phyloP scores from a whole-genome alignment of 495 filamentous ascomycete genomes.

The Aspergillus mulundensis region DNA sequence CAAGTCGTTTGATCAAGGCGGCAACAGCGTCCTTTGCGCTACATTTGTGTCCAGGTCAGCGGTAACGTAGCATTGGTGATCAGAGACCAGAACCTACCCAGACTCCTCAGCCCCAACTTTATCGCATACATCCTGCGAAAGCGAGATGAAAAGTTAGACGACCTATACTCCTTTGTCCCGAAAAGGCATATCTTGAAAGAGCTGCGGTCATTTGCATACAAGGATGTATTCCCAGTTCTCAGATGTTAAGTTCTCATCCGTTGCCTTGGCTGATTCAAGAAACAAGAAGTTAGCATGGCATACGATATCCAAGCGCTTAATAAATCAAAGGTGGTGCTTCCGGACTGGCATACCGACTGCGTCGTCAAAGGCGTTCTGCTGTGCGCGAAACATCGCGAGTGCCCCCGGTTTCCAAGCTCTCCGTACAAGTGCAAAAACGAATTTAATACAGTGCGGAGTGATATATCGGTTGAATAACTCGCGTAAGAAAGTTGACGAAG shows the following conservation, averaged over 20 bases:
- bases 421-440: not conserved
- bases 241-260: slow-evolving; percentile 94
- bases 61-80: slow-evolving; percentile 2
- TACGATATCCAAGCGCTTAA: not conserved
- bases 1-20: slow-evolving; percentile 90
- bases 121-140: slow-evolving; percentile 82
- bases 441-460: not conserved
- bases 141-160: slow-evolving; percentile 16
- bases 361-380: slow-evolving; percentile 77
- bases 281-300: slow-evolving; percentile 21
- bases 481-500: not conserved
- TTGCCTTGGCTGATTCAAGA: slow-evolving; percentile 77
- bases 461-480: not conserved
- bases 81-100: slow-evolving; percentile 43
- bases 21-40: slow-evolving; percentile 89
- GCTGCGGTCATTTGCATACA: slow-evolving; percentile 33
- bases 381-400: slow-evolving; percentile 67
- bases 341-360: slow-evolving; percentile 58
- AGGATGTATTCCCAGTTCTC: slow-evolving; percentile 99
- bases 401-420: slow-evolving; percentile 9
- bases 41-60: slow-evolving; percentile 16
- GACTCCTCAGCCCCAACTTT: slow-evolving; percentile 67
- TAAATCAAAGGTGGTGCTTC: slow-evolving; percentile 9
- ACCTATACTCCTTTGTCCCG: not conserved
- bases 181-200: not conserved